Base-by-base conservation (phyloP, 2,329 filamentous ascomycete genomes). In the Daldinia sp. region DNA sequence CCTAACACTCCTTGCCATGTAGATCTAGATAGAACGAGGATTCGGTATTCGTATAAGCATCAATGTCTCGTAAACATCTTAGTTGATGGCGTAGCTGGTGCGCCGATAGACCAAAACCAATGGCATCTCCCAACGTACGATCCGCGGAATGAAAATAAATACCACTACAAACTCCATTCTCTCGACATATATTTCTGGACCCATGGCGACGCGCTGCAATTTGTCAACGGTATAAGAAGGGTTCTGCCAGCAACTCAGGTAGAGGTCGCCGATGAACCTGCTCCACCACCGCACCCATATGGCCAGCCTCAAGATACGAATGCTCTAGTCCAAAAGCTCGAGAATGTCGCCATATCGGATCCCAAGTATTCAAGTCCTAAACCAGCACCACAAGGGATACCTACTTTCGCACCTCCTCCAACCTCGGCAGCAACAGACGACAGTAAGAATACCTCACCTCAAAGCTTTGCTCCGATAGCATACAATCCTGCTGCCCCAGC, bases 131-230 rank as follows among this genome's bases (percentile, higher is more conserved):
- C 92, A 1, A 89, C 89, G 0, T 91, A 87, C 77, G 91, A 94
- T 78, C 88, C 88, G 1, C 85, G 85, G 57, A 93, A 93, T 79
- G 88, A 94, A 79, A 89, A 87, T 77, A 93, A 92, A 78, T 94
- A 93, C 78, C 88, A 93, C 83, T 93, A 93, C 81, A 89, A 89
- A 77, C 85, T 95, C 6, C 89, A 93, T 77, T 90, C 90, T 0
- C 78, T 94, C 64, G 92, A 94, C 75, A 82, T 94, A 13, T 95
- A 95, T 81, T 92, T 94, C 76, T 94, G 91, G 91, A 93, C 89
- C 0, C 87, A 89, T 67, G 84, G 89, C 63, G 92, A 94, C 79
- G 91, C 92, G 1, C 81, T 89, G 30, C 86, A 89, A 63, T 92
- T 94, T 71, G 81, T 94, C 68, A 90, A 90, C 73, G 89, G 88